Conservation (phyloP, 2,329 filamentous ascomycete species). For the Clarireedia sp. region DNA sequence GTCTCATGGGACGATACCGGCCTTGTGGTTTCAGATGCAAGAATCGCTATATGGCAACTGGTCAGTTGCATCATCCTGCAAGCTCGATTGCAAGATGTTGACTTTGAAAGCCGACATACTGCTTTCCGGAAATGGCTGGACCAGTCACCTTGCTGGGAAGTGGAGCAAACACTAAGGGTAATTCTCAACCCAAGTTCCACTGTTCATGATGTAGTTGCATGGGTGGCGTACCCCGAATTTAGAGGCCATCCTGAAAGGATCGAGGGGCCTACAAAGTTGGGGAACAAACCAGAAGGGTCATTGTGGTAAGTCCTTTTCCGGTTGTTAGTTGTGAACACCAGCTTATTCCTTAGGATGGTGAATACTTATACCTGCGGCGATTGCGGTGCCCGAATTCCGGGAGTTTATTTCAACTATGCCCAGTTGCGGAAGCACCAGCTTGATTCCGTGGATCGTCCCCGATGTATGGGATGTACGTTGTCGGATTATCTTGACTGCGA, state of each 20-base stretch:
- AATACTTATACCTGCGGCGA: constrained; percentile 4
- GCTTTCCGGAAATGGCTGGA: constrained; percentile 25
- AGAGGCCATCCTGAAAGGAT: not conserved
- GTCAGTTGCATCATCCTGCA: constrained; percentile 12
- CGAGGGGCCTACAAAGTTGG: not conserved
- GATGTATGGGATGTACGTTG: constrained; percentile 20
- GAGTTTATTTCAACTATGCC: constrained; percentile 18
- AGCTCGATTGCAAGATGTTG: constrained; percentile 17
- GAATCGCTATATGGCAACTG: constrained; percentile 22
- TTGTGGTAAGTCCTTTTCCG: constrained; percentile 12
- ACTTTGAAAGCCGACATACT: constrained; percentile 13
- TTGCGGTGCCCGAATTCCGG: constrained; percentile 11
- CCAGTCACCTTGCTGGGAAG: constrained; percentile 18
- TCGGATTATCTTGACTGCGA: constrained; percentile 13
- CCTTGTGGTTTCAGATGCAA: constrained; percentile 1
- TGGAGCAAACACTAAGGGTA: constrained; percentile 16
- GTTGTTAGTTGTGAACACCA: not conserved
- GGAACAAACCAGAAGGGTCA: constrained; percentile 9
- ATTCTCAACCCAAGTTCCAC: constrained; percentile 7
- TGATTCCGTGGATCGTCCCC: not conserved
- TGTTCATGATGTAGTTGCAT: constrained; percentile 9
- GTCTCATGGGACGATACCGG: constrained; percentile 25
- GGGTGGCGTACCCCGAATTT: constrained; percentile 14
- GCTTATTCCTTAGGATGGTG: constrained; percentile 7
- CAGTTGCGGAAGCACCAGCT: not conserved